phyloP scores from a whole-genome alignment of 2,329 filamentous ascomycete genomes.

The Xylaria sp. region DNA sequence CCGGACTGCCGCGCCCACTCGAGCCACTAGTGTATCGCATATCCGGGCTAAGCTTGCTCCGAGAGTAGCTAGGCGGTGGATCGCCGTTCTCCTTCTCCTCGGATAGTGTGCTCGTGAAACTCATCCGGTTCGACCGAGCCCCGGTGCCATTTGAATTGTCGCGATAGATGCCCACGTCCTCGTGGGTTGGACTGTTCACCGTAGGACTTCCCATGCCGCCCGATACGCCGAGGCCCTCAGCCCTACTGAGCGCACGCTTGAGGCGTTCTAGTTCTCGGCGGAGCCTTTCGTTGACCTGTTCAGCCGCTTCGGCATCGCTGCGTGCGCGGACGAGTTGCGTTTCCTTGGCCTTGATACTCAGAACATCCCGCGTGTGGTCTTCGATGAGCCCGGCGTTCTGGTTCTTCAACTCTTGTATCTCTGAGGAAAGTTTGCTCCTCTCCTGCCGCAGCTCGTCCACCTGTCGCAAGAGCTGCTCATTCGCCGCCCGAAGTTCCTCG shows the following conservation, averaged over 20 bases:
- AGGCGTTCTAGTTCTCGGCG: constrained; percentile 90
- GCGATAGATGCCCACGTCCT: constrained; percentile 70
- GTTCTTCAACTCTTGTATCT: constrained; percentile 94
- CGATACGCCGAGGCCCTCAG: constrained; percentile 61
- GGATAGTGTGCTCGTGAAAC: constrained; percentile 72
- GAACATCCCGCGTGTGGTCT: constrained; percentile 92
- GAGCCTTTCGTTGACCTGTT: constrained; percentile 85
- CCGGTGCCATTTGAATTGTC: constrained; percentile 57
- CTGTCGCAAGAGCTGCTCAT: constrained; percentile 79
- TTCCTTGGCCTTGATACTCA: constrained; percentile 98
- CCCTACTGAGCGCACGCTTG: constrained; percentile 82
- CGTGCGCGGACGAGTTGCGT: constrained; percentile 93
- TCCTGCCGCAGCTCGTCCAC: constrained; percentile 86
- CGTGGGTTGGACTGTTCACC: constrained; percentile 64
- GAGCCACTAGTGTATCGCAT: constrained; percentile 65
- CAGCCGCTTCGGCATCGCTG: constrained; percentile 88
- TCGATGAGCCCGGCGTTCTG: constrained; percentile 97
- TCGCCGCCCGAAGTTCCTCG: constrained; percentile 85
- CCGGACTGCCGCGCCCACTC: constrained; percentile 69
- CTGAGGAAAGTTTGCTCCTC: constrained; percentile 81
- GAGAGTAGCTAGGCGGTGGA: constrained; percentile 53
- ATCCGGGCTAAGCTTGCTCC: constrained; percentile 66
- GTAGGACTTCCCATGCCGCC: constrained; percentile 56
- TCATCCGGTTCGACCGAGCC: constrained; percentile 64
- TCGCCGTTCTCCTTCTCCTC: constrained; percentile 83